These are phyloP conservation scores for Ottelia alismoides DNA, from an alignment of 106 monocot species.

Conservation along the genomic window DNA sequence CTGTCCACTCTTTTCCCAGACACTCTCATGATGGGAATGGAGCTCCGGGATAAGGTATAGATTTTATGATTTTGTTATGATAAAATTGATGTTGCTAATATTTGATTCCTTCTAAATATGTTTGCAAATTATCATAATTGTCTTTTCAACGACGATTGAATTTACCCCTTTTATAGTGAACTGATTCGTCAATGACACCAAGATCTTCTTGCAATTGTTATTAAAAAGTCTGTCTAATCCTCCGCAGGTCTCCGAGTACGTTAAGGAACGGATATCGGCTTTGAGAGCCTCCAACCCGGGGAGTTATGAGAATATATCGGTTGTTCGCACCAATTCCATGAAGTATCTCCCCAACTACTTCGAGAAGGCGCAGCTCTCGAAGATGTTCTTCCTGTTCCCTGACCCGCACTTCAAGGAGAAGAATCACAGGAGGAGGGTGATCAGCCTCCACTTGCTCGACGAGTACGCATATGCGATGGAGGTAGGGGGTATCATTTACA, in stretches of 20 bases:
- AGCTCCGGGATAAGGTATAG: constrained; percentile 88
- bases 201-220: too few relatives aligned
- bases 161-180: too few relatives aligned
- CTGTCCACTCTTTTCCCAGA: constrained; percentile 81
- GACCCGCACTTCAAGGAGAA: constrained; percentile 99
- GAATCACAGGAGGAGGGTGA: constrained; percentile 81
- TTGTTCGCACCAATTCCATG: constrained; percentile 95
- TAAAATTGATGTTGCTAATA: too few relatives aligned
- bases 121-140: too few relatives aligned
- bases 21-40: constrained; percentile 96
- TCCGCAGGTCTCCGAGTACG: constrained; percentile 83
- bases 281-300: constrained; percentile 68
- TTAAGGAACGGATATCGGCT: constrained; percentile 85
- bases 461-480: constrained; percentile 79
- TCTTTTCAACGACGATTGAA: too few relatives aligned
- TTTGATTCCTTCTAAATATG: too few relatives aligned
- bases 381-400: constrained; percentile 97
- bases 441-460: constrained; percentile 79
- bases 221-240: too few relatives aligned
- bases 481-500: constrained; percentile 74
- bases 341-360: constrained; percentile 97
- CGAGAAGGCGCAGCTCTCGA: constrained; percentile 66
- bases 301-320: constrained; percentile 68
- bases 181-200: too few relatives aligned
- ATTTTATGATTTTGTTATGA: too few relatives aligned